Evolutionary conservation across 2,329 filamentous ascomycete species (phyloP).

Genomic region (Ascochyta fabae): DNA sequence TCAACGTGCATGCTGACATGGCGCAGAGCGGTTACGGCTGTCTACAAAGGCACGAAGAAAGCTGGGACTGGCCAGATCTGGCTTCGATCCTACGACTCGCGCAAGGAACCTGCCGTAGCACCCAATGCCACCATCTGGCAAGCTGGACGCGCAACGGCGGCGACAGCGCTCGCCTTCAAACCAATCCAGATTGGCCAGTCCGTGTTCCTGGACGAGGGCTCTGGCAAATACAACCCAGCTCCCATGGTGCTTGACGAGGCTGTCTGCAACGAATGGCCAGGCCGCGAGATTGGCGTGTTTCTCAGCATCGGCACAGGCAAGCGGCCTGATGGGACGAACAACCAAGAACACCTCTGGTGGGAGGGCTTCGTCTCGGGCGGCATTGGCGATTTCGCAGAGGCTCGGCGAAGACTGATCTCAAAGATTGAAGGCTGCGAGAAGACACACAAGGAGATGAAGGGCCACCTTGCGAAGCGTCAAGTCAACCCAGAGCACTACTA

Average conservation of each 20-base stretch:
- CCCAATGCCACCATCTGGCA: conserved; percentile 97
- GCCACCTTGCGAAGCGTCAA: conserved; percentile 76
- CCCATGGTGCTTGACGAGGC: conserved; percentile 89
- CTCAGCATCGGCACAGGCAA: conserved; percentile 94
- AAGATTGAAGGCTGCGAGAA: conserved; percentile 97
- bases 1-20: conserved; percentile 21
- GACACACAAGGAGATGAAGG: conserved; percentile 86
- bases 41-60: conserved; percentile 82
- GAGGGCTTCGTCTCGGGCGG: conserved; percentile 77
- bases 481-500: conserved; percentile 93
- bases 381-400: conserved; percentile 89
- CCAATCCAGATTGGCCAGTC: conserved; percentile 93
- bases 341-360: conserved; percentile 80
- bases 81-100: conserved; percentile 92
- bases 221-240: conserved; percentile 89
- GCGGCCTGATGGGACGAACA: conserved; percentile 73
- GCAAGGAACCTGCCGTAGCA: conserved; percentile 87
- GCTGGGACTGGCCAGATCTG: conserved; percentile 70
- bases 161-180: conserved; percentile 93
- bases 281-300: conserved; percentile 89
- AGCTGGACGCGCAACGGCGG: conserved; percentile 90
- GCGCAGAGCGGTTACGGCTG: conserved; percentile 81
- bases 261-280: conserved; percentile 91
- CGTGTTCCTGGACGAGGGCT: conserved; percentile 90
- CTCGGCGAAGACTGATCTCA: conserved; percentile 78